A percentile compares a stretch with the other conserved stretches of the same genome.
These are phyloP conservation scores for Xerophyta viscosa DNA, from an alignment of 106 monocot species.

Conservation along the genomic window DNA sequence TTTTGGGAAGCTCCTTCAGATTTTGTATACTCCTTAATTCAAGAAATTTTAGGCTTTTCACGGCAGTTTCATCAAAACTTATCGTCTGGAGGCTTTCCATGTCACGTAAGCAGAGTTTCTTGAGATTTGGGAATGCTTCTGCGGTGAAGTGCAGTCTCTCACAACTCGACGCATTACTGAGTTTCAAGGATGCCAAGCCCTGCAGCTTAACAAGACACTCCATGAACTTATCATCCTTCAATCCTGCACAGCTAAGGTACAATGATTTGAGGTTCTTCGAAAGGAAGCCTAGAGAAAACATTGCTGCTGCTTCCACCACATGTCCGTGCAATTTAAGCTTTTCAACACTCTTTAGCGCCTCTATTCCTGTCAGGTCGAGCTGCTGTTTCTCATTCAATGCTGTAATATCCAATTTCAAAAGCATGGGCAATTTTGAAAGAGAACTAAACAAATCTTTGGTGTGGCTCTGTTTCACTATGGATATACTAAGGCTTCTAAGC, in stretches of 20 bases:
- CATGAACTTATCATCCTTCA: conserved; percentile 9
- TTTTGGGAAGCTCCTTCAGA: no score
- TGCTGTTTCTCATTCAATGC: conserved; percentile 1
- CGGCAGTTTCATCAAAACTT: not conserved
- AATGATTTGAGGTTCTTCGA: not conserved
- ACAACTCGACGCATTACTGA: conserved; percentile 4
- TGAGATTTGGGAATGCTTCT: conserved; percentile 11
- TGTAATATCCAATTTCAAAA: conserved; percentile 1
- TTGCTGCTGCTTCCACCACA: not conserved
- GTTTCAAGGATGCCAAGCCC: not conserved
- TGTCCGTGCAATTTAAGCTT: not conserved
- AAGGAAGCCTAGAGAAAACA: not conserved
- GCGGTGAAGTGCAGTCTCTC: conserved; percentile 1
- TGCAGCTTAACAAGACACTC: not conserved
- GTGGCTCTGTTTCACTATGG: conserved; percentile 5
- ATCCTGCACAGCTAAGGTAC: conserved; percentile 1
- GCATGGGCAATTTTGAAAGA: conserved; percentile 13
- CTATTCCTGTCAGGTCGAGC: conserved; percentile 1
- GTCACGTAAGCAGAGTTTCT: not conserved
- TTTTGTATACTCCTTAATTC: no score
- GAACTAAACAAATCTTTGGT: conserved; percentile 3
- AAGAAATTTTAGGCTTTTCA: not conserved
- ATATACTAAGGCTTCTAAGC: conserved; percentile 14
- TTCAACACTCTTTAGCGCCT: not conserved
- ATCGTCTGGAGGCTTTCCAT: not conserved